Conservation (phyloP, 805 yeast genomes). For the Saccharomyces mikatae region DNA sequence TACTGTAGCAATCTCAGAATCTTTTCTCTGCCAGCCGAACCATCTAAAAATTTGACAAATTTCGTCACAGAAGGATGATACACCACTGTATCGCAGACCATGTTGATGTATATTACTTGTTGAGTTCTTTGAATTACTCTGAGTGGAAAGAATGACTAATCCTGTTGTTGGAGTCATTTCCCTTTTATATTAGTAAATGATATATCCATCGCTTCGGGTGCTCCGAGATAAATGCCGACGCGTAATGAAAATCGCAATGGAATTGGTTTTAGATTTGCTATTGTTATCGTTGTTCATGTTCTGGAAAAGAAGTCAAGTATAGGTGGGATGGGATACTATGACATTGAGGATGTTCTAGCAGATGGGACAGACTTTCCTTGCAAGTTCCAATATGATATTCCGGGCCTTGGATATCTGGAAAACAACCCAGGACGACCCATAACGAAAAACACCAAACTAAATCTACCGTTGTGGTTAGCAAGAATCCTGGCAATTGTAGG, state of each 20-base stretch:
- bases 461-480: slow-evolving; percentile 86
- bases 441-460: slow-evolving; percentile 52
- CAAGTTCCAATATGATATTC: slow-evolving; percentile 66
- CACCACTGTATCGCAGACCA: slow-evolving; percentile 61
- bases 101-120: slow-evolving; percentile 15
- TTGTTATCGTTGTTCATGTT: neutral
- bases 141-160: neutral
- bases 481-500: slow-evolving; percentile 55
- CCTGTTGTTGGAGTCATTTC: neutral
- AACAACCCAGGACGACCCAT: slow-evolving; percentile 61
- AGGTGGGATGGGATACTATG: slow-evolving; percentile 46
- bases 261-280: neutral
- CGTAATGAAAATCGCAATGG: neutral
- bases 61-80: slow-evolving; percentile 68
- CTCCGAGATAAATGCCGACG: neutral
- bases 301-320: neutral
- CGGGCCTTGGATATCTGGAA: slow-evolving; percentile 82
- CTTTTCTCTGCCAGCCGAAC: slow-evolving; percentile 74
- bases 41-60: slow-evolving; percentile 54
- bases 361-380: slow-evolving; percentile 72
- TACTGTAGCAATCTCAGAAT: slow-evolving; percentile 72
- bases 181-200: slow-evolving; percentile 1
- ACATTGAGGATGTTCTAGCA: slow-evolving; percentile 67
- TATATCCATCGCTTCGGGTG: neutral
- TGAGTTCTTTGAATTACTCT: neutral